Percentiles rank a stretch among this genome's conserved stretches.
Conservation (phyloP, 2,329 filamentous ascomycete genomes). For the Volutella citrinella region DNA sequence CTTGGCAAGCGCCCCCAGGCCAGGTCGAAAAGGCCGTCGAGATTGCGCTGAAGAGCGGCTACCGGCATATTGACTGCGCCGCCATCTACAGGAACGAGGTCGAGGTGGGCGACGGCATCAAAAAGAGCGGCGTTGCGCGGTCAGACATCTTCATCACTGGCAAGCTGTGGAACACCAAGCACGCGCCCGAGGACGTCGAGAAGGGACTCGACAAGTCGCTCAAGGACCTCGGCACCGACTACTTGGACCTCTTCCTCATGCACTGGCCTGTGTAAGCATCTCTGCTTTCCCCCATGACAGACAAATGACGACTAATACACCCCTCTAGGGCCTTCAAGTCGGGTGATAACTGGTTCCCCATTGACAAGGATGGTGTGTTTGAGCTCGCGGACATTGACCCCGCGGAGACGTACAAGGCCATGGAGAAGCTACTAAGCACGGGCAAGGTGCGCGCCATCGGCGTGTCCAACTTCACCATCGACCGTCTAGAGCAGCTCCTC, state of each 20-base stretch:
- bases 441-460: slow-evolving; percentile 45
- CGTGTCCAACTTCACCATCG: slow-evolving; percentile 47
- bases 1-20: slow-evolving; percentile 56
- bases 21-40: slow-evolving; percentile 39
- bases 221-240: slow-evolving; percentile 45
- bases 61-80: slow-evolving; percentile 44
- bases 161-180: slow-evolving; percentile 60
- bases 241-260: slow-evolving; percentile 38
- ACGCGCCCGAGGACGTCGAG: slow-evolving; percentile 45
- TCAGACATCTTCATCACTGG: slow-evolving; percentile 50
- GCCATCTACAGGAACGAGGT: slow-evolving; percentile 42
- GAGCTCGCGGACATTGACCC: slow-evolving; percentile 53
- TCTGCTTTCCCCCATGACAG: not conserved
- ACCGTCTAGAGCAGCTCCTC: slow-evolving; percentile 40
- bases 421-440: slow-evolving; percentile 36
- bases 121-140: slow-evolving; percentile 34
- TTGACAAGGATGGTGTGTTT: slow-evolving; percentile 61
- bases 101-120: slow-evolving; percentile 39
- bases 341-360: slow-evolving; percentile 40
- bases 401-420: slow-evolving; percentile 38
- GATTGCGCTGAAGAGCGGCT: slow-evolving; percentile 41
- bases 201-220: slow-evolving; percentile 44
- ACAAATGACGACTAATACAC: not conserved
- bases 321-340: slow-evolving; percentile 49
- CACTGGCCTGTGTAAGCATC: slow-evolving; percentile 10